These are phyloP conservation scores for Cicer bijugum DNA, from an alignment of 306 rosid genomes.

Conservation along the genomic window DNA sequence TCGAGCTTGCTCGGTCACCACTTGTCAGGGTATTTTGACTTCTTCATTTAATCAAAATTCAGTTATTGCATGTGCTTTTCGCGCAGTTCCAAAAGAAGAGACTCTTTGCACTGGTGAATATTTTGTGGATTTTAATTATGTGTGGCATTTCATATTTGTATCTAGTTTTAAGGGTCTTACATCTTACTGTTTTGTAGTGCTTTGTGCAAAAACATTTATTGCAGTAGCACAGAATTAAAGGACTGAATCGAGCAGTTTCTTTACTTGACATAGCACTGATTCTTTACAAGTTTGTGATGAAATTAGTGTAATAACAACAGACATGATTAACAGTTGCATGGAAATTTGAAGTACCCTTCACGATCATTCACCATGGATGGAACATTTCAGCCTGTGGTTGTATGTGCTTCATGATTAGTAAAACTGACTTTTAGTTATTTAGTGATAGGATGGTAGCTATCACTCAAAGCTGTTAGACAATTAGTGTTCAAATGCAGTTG, in stretches of 20 bases:
- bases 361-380: background rate
- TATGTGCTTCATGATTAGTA: background rate
- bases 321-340: slow-evolving; percentile 16
- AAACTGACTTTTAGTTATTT: background rate
- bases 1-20: no score
- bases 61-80: background rate
- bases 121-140: background rate
- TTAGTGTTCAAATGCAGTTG: background rate
- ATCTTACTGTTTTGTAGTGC: background rate
- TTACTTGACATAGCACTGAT: background rate
- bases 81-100: slow-evolving; percentile 1
- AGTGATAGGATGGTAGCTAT: background rate
- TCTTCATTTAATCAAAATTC: no score
- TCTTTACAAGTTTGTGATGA: slow-evolving; percentile 12
- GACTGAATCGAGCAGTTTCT: slow-evolving; percentile 1
- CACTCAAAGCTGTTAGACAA: background rate
- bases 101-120: background rate
- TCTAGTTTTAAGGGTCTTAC: background rate
- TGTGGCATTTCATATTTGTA: slow-evolving; percentile 9
- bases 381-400: slow-evolving; percentile 30
- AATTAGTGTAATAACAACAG: slow-evolving; percentile 5
- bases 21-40: no score
- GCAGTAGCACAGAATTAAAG: background rate
- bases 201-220: background rate
- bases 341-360: background rate